Evolutionary conservation across 2,329 filamentous ascomycete species (phyloP), one percentile per base, ranked within the genome.

Genomic region (Fusarium phyllophilum): DNA sequence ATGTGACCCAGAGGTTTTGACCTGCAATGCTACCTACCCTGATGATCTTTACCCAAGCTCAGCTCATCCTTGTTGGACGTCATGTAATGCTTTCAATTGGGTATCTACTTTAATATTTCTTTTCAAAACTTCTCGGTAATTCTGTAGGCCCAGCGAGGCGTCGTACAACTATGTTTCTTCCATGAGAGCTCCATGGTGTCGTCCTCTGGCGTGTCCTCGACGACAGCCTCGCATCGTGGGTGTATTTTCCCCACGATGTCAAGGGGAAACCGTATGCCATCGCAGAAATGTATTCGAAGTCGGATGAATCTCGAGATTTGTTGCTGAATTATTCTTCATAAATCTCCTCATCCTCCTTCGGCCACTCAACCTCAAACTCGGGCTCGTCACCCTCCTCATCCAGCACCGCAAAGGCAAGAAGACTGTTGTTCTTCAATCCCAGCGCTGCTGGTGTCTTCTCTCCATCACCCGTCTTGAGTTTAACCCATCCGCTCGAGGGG

Each of bases 401-500:
- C 34, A 83, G 78, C 46, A 89, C 82, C 0, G 83, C 79, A 78
- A 90, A 89, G 0, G 88, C 88, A 22, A 90, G 78, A 2, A 84
- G 80, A 63, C 81, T 82, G 42, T 86, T 86, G 36, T 89, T 84
- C 69, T 84, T 83, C 17, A 90, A 55, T 0, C 84, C 85, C 64
- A 85, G 82, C 46, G 80, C 81, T 1, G 79, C 78, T 0, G 86
- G 83, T 0, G 83, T 87, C 60, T 85, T 74, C 6, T 82, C 81
- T 2, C 78, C 72, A 3, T 80, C 77, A 10, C 79, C 76, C 5
- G 83, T 78, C 6, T 83, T 81, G 17, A 90, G 79, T 31, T 81
- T 80, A 74, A 82, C 85, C 88, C 88, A 90, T 12, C 88, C 88
- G 26, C 82, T 79, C 1, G 80, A 78, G 5, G 84, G 80, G 55